These are phyloP conservation scores for Alternaria longipes DNA, from an alignment of 2,329 filamentous ascomycete species.

Conservation along the genomic window DNA sequence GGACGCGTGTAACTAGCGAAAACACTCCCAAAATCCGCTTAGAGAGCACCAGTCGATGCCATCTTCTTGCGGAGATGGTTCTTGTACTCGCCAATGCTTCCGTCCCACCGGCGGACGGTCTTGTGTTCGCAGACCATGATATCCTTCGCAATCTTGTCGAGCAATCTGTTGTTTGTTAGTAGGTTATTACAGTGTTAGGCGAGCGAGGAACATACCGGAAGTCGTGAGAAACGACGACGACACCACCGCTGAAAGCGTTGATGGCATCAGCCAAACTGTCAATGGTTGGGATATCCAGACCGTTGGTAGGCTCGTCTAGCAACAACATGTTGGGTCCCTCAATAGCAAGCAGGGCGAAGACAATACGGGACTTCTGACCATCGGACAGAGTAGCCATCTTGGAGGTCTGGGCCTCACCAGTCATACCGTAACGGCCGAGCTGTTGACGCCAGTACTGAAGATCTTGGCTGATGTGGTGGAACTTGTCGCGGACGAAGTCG, in stretches of 20 bases:
- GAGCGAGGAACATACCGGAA: slow-evolving; percentile 76
- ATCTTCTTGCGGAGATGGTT: slow-evolving; percentile 99
- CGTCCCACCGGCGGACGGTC: slow-evolving; percentile 89
- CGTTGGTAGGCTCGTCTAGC: slow-evolving; percentile 98
- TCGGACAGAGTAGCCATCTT: slow-evolving; percentile 98
- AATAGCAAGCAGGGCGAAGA: slow-evolving; percentile 95
- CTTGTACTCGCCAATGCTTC: slow-evolving; percentile 94
- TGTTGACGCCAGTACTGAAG: slow-evolving; percentile 99
- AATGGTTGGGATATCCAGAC: slow-evolving; percentile 98
- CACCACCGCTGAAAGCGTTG: slow-evolving; percentile 94
- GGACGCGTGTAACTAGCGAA: slow-evolving; percentile 40
- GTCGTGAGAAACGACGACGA: slow-evolving; percentile 97
- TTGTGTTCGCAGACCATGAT: slow-evolving; percentile 99
- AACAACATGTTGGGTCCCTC: slow-evolving; percentile 97
- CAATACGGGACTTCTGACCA: slow-evolving; percentile 97
- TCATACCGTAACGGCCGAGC: slow-evolving; percentile 92
- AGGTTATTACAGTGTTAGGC: neutral
- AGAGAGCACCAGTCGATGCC: slow-evolving; percentile 86
- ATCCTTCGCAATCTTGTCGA: slow-evolving; percentile 99
- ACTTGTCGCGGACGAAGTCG: slow-evolving; percentile 98
- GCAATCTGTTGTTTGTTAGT: slow-evolving; percentile 70
- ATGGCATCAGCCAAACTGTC: slow-evolving; percentile 97
- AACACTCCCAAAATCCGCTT: slow-evolving; percentile 46
- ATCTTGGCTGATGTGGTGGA: slow-evolving; percentile 86
- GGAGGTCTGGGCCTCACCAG: slow-evolving; percentile 92